These are phyloP conservation scores for Linnemannia zychae DNA, from an alignment of 192 early-diverging fungal species.

Conservation along the genomic window DNA sequence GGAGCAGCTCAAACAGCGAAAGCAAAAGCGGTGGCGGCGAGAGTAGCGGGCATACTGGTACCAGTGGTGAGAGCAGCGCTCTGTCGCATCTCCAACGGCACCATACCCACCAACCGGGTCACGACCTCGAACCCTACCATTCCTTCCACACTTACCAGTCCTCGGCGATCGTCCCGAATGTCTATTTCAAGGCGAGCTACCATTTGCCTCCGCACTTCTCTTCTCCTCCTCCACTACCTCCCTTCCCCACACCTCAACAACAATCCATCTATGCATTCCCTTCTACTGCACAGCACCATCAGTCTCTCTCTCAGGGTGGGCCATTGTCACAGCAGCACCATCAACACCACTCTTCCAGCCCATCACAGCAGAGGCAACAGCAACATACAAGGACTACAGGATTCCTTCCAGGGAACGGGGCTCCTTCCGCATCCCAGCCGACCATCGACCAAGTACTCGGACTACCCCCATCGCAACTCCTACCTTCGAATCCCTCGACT, in stretches of 20 bases:
- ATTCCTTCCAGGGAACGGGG: not conserved
- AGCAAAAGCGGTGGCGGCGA: not conserved
- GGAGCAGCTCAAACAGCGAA: constrained; percentile 3
- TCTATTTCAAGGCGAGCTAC: constrained; percentile 15
- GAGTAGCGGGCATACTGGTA: not conserved
- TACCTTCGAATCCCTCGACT: not conserved
- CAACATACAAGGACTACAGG: not conserved
- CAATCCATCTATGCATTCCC: not conserved
- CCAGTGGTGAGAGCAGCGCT: not conserved
- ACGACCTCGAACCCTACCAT: not conserved
- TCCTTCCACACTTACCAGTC: constrained; percentile 11
- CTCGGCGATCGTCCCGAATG: constrained; percentile 26
- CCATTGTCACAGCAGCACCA: not conserved
- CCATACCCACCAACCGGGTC: constrained; percentile 13
- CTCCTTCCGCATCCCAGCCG: not conserved
- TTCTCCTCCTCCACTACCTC: not conserved
- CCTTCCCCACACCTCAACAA: not conserved
- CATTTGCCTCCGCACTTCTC: not conserved
- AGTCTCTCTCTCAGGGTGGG: not conserved
- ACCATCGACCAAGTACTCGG: not conserved
- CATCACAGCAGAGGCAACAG: not conserved
- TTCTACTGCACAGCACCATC: not conserved
- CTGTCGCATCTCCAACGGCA: constrained; percentile 7
- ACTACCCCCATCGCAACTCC: not conserved
- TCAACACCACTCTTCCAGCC: not conserved